Conservation (phyloP, 345 rosid genomes). For the Gossypium ekmanianum region DNA sequence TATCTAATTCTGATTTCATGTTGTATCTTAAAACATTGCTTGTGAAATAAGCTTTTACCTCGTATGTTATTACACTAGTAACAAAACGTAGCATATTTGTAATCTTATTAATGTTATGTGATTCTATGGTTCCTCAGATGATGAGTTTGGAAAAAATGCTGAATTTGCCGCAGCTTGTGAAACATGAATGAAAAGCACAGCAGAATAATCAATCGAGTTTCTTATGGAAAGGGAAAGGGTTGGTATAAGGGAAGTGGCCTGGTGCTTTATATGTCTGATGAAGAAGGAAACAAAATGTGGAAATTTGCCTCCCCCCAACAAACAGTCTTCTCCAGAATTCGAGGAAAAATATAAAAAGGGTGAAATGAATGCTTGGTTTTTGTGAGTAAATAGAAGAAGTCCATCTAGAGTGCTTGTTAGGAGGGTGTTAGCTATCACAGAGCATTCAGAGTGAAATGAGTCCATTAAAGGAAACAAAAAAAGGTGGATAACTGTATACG, state of each 20-base stretch:
- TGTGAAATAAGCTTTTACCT: no score
- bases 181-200: neutral
- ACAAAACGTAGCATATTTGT: neutral
- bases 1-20: neutral
- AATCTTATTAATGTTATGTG: slow-evolving; percentile 1
- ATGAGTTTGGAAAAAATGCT: slow-evolving; percentile 4
- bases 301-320: neutral
- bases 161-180: slow-evolving; percentile 4
- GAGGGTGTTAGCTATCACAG: no score
- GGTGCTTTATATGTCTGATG: neutral
- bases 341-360: neutral
- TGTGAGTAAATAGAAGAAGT: neutral
- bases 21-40: no score
- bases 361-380: neutral
- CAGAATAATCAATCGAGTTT: neutral
- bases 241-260: neutral
- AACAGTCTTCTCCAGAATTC: neutral
- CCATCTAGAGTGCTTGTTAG: neutral
- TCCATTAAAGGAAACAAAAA: neutral
- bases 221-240: neutral
- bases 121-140: slow-evolving; percentile 22
- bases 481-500: neutral
- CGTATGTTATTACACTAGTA: no score
- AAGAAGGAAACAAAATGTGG: neutral
- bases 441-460: neutral